Percentiles rank a stretch among this genome's conserved stretches.
These are phyloP conservation scores for Ceratocystis smalleyi DNA, from an alignment of 2,329 filamentous ascomycete species.

Conservation along the genomic window DNA sequence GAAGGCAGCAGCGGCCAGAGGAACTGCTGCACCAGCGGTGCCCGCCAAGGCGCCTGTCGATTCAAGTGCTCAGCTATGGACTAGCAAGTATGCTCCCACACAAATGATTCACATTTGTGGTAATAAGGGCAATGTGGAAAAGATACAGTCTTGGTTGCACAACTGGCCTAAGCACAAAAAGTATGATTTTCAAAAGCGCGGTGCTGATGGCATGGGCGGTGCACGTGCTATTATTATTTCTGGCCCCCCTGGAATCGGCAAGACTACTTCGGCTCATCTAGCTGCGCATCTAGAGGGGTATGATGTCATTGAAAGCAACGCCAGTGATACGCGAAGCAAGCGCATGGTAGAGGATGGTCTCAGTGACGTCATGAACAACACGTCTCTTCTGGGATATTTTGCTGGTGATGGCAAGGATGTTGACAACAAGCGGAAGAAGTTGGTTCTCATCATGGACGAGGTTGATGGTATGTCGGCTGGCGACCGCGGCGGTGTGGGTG, in stretches of 20 bases:
- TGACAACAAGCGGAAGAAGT: constrained; percentile 71
- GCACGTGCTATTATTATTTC: constrained; percentile 89
- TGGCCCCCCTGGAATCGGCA: constrained; percentile 89
- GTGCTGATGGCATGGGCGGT: constrained; percentile 67
- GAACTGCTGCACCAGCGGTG: constrained; percentile 26
- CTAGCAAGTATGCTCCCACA: constrained; percentile 84
- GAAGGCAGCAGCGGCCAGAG: constrained; percentile 23
- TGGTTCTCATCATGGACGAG: constrained; percentile 96
- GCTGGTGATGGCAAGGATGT: constrained; percentile 67
- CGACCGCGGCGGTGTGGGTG: constrained; percentile 87
- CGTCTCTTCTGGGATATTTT: constrained; percentile 81
- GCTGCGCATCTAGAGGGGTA: constrained; percentile 86
- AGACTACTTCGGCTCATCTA: constrained; percentile 90
- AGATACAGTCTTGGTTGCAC: constrained; percentile 72
- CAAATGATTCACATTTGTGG: constrained; percentile 80
- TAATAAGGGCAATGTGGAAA: constrained; percentile 82
- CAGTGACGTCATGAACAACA: constrained; percentile 85
- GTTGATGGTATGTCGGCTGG: constrained; percentile 98
- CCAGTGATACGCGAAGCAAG: constrained; percentile 90
- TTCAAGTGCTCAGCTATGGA: constrained; percentile 61
- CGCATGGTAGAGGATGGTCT: constrained; percentile 81
- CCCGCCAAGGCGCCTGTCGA: constrained; percentile 26
- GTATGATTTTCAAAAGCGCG: constrained; percentile 65
- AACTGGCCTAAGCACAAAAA: constrained; percentile 68
- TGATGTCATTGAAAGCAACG: constrained; percentile 87